phyloP scores from a whole-genome alignment of 805 yeast genomes.

The Lipomyces lipofer region DNA sequence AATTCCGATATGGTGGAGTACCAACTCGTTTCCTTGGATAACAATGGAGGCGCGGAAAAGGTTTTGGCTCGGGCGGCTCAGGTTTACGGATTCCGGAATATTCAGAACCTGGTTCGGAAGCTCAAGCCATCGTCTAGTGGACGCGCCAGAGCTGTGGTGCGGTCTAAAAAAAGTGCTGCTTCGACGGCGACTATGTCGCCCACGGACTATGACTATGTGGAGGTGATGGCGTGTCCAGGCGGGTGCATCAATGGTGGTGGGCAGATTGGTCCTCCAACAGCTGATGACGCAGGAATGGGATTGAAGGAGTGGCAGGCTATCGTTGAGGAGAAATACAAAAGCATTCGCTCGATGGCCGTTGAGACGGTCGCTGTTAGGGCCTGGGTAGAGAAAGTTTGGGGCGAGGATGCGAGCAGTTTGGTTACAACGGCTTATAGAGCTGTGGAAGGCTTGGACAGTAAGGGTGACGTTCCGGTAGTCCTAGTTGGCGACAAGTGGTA shows the following conservation, averaged over 20 bases:
- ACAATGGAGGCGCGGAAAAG: constrained; percentile 35
- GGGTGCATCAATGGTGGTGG: constrained; percentile 99
- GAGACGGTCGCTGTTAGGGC: constrained; percentile 10
- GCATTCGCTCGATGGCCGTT: constrained; percentile 37
- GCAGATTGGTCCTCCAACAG: constrained; percentile 55
- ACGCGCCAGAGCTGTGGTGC: constrained; percentile 17
- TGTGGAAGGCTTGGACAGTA: constrained; percentile 15
- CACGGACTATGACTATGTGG: constrained; percentile 72
- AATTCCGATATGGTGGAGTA: constrained; percentile 77
- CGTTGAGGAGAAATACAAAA: constrained; percentile 43
- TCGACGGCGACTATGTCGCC: constrained; percentile 49
- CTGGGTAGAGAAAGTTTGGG: constrained; percentile 29
- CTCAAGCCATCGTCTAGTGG: constrained; percentile 51
- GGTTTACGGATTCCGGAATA: constrained; percentile 89
- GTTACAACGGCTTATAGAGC: constrained; percentile 21
- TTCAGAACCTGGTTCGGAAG: constrained; percentile 88
- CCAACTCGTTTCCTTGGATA: constrained; percentile 47
- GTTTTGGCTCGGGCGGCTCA: constrained; percentile 60
- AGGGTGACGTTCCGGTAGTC: constrained; percentile 23
- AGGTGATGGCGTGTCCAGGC: constrained; percentile 97
- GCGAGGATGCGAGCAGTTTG: constrained; percentile 7
- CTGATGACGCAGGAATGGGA: constrained; percentile 19
- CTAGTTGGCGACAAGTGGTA: constrained; percentile 30
- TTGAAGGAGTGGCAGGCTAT: constrained; percentile 39
- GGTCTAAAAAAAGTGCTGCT: constrained; percentile 41